A percentile compares a stretch with the other conserved stretches of the same genome.
Evolutionary conservation across 177 flowering plant species (phyloP).

Genomic region (Vitis hybrid): DNA sequence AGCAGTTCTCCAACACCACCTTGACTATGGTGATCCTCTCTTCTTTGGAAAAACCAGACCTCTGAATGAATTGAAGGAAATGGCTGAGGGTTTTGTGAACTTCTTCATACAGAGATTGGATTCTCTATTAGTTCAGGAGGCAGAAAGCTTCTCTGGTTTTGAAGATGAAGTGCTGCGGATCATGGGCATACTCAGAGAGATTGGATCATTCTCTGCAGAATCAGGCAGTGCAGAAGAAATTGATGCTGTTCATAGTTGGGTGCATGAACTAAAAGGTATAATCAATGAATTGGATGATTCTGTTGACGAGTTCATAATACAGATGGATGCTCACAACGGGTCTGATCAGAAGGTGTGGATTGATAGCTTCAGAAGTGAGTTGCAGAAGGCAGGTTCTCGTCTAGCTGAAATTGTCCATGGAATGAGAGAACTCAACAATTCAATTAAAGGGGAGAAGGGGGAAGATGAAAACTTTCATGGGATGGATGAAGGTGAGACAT

Average conservation of each 20-base stretch:
- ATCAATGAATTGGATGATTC: slow-evolving; percentile 10
- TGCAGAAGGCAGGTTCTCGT: not conserved
- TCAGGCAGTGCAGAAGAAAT: not conserved
- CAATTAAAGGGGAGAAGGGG: not conserved
- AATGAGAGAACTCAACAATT: slow-evolving; percentile 3
- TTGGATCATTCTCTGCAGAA: not conserved
- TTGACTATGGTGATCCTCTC: not conserved
- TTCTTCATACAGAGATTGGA: slow-evolving; percentile 11
- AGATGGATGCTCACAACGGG: slow-evolving; percentile 8
- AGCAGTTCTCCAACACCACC: too few species aligned
- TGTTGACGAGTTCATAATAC: slow-evolving; percentile 13
- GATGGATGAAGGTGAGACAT: slow-evolving; percentile 10
- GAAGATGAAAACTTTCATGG: not conserved
- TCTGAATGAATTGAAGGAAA: slow-evolving; percentile 1
- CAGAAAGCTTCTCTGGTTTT: slow-evolving; percentile 14
- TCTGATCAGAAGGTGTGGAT: not conserved
- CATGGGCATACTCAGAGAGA: not conserved
- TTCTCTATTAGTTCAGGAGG: slow-evolving; percentile 1
- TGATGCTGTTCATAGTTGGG: slow-evolving; percentile 10
- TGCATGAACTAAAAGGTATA: slow-evolving; percentile 4
- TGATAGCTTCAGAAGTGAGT: slow-evolving; percentile 5
- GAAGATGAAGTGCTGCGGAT: slow-evolving; percentile 8
- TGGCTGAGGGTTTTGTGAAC: slow-evolving; percentile 11
- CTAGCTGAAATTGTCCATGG: slow-evolving; percentile 6
- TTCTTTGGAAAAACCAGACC: not conserved